Evolutionary conservation across 768 basidiomycete species (phyloP).

Genomic region (Amanita pseudoporphyria): DNA sequence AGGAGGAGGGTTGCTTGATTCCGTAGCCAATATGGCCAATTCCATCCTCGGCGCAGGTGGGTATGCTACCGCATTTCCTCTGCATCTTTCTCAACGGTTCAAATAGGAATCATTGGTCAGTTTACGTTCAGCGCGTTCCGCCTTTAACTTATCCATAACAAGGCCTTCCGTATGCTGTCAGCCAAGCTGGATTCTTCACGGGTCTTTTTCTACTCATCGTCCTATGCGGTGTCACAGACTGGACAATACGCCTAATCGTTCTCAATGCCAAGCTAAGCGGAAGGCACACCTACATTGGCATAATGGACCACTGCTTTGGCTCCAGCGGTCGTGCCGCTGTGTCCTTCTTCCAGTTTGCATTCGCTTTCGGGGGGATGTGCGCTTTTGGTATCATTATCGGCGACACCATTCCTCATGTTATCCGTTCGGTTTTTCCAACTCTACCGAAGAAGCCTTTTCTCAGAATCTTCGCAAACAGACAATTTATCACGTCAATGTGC

Average conservation of each 20-base stretch:
- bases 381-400: constrained; percentile 98
- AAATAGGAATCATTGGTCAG: constrained; percentile 70
- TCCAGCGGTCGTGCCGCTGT: constrained; percentile 85
- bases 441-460: constrained; percentile 61
- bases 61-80: constrained; percentile 9
- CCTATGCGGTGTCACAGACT: constrained; percentile 83
- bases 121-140: constrained; percentile 3
- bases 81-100: constrained; percentile 7
- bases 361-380: constrained; percentile 98
- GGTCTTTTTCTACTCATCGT: constrained; percentile 77
- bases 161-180: constrained; percentile 92
- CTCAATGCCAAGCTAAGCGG: constrained; percentile 95
- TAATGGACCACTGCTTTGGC: constrained; percentile 93
- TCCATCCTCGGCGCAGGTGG: constrained; percentile 89
- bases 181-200: constrained; percentile 88
- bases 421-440: constrained; percentile 75
- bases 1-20: constrained; percentile 71
- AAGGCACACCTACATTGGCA: constrained; percentile 82
- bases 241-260: constrained; percentile 96
- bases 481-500: constrained; percentile 83
- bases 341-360: constrained; percentile 95
- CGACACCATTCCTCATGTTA: constrained; percentile 93
- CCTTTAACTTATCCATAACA: constrained; percentile 7
- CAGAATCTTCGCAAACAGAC: constrained; percentile 70
- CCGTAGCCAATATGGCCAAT: constrained; percentile 91